A percentile compares a stretch with the other conserved stretches of the same genome.
Conservation (phyloP, 148 eudicot genomes). For the Rhododendron ovatum region DNA sequence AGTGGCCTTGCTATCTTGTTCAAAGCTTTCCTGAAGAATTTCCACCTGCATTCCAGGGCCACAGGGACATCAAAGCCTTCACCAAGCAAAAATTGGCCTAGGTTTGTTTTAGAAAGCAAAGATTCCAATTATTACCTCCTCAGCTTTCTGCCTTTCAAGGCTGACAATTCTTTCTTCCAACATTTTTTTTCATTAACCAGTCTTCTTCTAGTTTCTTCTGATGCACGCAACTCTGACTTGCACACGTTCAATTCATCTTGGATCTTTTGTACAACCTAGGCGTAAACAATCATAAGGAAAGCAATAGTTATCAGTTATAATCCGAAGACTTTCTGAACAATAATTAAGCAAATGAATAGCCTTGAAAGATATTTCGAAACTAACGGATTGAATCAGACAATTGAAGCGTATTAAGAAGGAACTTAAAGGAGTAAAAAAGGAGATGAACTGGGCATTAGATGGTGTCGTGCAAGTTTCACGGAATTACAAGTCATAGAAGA, state of each 20-base stretch:
- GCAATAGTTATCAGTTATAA: not conserved
- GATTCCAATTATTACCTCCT: conserved; percentile 38
- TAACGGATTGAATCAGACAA: not conserved
- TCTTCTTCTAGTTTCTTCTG: conserved; percentile 69
- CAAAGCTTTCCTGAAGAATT: conserved; percentile 38
- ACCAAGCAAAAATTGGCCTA: not conserved
- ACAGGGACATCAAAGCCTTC: conserved; percentile 8
- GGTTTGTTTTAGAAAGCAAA: not conserved
- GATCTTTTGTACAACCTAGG: conserved; percentile 56
- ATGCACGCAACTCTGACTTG: conserved; percentile 56
- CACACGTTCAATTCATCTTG: conserved; percentile 70
- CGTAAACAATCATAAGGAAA: not conserved
- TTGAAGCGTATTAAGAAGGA: not conserved
- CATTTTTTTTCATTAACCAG: conserved; percentile 55
- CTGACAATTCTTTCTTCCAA: conserved; percentile 59
- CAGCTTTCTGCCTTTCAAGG: conserved; percentile 57
- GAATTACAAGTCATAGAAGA: not conserved
- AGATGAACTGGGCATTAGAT: not conserved
- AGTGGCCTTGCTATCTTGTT: conserved; percentile 51
- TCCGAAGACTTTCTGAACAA: not conserved
- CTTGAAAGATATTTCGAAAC: not conserved
- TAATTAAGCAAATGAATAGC: not conserved
- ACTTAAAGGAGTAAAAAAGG: not conserved
- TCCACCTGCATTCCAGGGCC: conserved; percentile 41
- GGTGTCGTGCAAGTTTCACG: not conserved